Percentiles rank a stretch among this genome's conserved stretches.
Evolutionary conservation across 2,329 filamentous ascomycete species (phyloP).

Genomic region (Trichoderma gracile): DNA sequence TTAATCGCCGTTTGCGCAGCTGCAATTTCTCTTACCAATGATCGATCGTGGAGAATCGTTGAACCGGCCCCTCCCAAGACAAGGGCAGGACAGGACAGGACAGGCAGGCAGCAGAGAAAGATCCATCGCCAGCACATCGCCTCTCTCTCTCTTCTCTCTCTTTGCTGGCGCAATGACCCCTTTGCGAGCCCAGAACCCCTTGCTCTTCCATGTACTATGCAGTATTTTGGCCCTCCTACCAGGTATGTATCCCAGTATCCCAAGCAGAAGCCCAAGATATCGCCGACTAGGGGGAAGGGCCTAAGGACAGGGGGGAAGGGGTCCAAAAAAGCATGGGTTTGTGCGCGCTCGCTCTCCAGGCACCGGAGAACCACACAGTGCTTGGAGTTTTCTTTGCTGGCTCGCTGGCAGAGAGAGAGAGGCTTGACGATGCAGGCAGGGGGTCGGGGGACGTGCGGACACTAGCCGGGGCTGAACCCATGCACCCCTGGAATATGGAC

Average conservation of each 20-base stretch:
- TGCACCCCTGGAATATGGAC: not conserved
- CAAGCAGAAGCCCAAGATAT: not conserved
- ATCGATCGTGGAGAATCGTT: constrained; percentile 21
- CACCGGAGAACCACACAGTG: constrained; percentile 17
- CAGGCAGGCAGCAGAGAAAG: not conserved
- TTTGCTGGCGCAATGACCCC: constrained; percentile 6
- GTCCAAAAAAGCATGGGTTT: no score
- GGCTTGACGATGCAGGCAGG: not conserved
- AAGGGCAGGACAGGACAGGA: no score
- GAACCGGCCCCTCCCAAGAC: not conserved
- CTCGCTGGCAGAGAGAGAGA: not conserved
- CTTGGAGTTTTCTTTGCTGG: not conserved
- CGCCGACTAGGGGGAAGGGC: constrained; percentile 1
- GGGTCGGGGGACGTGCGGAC: constrained; percentile 10
- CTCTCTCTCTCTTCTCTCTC: not conserved
- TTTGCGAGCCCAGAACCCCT: constrained; percentile 11
- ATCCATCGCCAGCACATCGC: constrained; percentile 7
- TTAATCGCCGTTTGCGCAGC: constrained; percentile 15
- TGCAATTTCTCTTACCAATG: constrained; percentile 11
- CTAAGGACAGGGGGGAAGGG: constrained; percentile 1
- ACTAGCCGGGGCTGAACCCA: constrained; percentile 10
- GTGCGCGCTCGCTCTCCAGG: no score
- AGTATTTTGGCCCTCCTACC: no score
- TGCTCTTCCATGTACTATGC: not conserved
- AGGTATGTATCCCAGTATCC: not conserved